These are phyloP conservation scores for Candida tunisiensis DNA, from an alignment of 1,139 yeast species.

Conservation along the genomic window DNA sequence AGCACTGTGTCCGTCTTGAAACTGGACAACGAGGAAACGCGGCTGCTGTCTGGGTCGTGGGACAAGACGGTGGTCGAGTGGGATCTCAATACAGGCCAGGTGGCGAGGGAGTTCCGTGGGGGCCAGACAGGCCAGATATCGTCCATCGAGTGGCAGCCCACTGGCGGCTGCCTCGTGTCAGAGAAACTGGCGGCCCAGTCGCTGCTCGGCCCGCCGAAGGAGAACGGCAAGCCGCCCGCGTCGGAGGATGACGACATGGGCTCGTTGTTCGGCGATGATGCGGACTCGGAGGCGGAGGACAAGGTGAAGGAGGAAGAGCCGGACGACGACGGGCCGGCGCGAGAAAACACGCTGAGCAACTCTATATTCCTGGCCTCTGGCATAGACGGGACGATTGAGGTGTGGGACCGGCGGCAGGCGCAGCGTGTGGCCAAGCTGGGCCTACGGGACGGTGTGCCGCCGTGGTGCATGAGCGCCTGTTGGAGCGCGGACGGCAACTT, in stretches of 20 bases:
- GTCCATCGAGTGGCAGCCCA: slow-evolving; percentile 62
- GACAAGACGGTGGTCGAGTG: slow-evolving; percentile 55
- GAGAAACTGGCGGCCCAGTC: slow-evolving; percentile 1
- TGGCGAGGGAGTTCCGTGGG: slow-evolving; percentile 25
- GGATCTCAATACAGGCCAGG: slow-evolving; percentile 70
- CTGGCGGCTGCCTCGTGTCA: slow-evolving; percentile 30
- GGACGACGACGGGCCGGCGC: slow-evolving; percentile 18
- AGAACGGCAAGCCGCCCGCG: slow-evolving; percentile 11
- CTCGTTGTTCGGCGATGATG: slow-evolving; percentile 70
- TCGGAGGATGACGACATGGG: slow-evolving; percentile 37
- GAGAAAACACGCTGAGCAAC: too few species aligned
- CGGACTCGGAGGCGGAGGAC: slow-evolving; percentile 20
- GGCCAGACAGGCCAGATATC: slow-evolving; percentile 64
- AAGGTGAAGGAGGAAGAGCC: slow-evolving; percentile 6
- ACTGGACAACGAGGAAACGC: slow-evolving; percentile 42
- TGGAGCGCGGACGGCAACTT: slow-evolving; percentile 80
- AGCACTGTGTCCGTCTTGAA: slow-evolving; percentile 60
- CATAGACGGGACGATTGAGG: slow-evolving; percentile 64
- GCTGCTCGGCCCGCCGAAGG: too few species aligned
- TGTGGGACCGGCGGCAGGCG: slow-evolving; percentile 65
- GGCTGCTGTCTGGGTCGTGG: slow-evolving; percentile 78
- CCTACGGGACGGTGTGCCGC: slow-evolving; percentile 57
- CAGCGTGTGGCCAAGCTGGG: slow-evolving; percentile 36
- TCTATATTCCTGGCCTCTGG: slow-evolving; percentile 51
- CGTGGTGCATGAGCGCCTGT: slow-evolving; percentile 89